Conservation (phyloP, 1,139 yeast genomes). For the Zhuliangozyma parablackwelliae region DNA sequence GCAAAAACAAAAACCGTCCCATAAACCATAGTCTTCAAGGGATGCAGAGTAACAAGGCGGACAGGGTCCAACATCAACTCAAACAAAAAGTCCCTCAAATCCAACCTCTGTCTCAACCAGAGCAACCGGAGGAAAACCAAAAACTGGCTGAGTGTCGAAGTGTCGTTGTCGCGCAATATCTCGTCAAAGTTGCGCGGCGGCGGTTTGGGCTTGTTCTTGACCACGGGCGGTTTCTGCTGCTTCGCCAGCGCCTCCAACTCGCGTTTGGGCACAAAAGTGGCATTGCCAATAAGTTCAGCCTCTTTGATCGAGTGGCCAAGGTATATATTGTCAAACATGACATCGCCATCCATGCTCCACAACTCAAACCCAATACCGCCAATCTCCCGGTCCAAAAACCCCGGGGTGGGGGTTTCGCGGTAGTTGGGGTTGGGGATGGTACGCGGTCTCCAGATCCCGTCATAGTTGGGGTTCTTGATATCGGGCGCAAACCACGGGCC, state of each 20-base stretch:
- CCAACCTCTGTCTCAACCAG: conserved; percentile 18
- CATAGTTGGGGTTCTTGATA: conserved; percentile 68
- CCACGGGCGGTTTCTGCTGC: conserved; percentile 33
- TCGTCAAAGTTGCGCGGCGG: conserved; percentile 43
- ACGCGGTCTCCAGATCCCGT: conserved; percentile 77
- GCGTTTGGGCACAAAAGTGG: conserved; percentile 62
- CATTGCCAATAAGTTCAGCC: conserved; percentile 79
- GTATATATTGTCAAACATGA: conserved; percentile 78
- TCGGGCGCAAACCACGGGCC: conserved; percentile 76
- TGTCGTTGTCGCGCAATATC: conserved; percentile 26
- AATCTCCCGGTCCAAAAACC: conserved; percentile 60
- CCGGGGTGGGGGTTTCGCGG: conserved; percentile 55
- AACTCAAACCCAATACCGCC: conserved; percentile 86
- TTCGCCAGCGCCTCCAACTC: conserved; percentile 48
- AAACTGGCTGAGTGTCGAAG: conserved; percentile 15
- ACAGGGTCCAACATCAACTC: conserved; percentile 43
- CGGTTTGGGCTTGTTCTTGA: conserved; percentile 29
- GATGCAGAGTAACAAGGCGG: conserved; percentile 36
- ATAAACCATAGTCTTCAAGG: conserved; percentile 47
- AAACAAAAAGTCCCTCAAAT: conserved; percentile 27
- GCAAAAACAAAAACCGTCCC: conserved; percentile 35
- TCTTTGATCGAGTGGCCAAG: conserved; percentile 77
- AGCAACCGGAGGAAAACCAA: conserved; percentile 18
- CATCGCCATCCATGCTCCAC: conserved; percentile 79
- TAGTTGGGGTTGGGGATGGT: conserved; percentile 65